A percentile compares a stretch with the other conserved stretches of the same genome.
Evolutionary conservation across 2,329 filamentous ascomycete species (phyloP).

Genomic region (Talaromyces sp.): DNA sequence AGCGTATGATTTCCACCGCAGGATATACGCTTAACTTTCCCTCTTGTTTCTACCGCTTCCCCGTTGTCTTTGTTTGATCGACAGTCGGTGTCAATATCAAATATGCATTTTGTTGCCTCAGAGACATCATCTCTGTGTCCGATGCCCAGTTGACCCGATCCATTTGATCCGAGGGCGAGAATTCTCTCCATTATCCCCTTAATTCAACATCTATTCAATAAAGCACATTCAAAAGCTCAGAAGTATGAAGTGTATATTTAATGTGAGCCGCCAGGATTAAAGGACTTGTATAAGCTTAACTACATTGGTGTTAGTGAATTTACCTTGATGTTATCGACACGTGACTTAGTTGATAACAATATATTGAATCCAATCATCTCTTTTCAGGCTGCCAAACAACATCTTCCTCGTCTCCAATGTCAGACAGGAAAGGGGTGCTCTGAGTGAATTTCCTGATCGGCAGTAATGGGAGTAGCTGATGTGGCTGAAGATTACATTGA

Average conservation of each 20-base stretch:
- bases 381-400: no score
- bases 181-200: neutral
- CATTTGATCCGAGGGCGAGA: conserved; percentile 68
- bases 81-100: conserved; percentile 30
- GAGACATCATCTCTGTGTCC: conserved; percentile 69
- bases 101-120: conserved; percentile 60
- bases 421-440: neutral
- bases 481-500: neutral
- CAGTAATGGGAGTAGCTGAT: neutral
- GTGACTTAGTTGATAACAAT: neutral
- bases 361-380: no score
- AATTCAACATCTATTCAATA: neutral
- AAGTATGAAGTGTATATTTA: neutral
- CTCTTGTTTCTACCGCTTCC: conserved; percentile 20
- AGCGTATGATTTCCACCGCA: conserved; percentile 88
- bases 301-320: neutral
- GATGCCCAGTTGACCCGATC: conserved; percentile 70
- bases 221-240: neutral
- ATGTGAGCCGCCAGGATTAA: neutral
- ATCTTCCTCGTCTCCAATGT: no score
- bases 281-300: neutral
- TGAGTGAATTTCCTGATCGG: neutral
- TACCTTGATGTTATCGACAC: neutral
- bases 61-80: neutral
- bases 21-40: conserved; percentile 37